Evolutionary conservation across 805 yeast species (phyloP).

Genomic region (Wickerhamiella brachini): DNA sequence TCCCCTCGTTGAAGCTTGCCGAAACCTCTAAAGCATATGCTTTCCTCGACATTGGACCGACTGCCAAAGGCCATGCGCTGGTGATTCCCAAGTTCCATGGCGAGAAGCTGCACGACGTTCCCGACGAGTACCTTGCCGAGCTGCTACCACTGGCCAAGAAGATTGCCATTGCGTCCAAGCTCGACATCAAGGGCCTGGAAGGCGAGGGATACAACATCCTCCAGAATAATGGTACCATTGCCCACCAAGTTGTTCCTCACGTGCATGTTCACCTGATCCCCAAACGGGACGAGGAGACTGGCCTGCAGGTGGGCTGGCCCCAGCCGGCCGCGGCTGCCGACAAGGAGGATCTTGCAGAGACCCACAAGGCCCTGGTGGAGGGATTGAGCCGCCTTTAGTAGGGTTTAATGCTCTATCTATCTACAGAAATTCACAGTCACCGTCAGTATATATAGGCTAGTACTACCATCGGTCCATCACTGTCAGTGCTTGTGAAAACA

Average conservation of each 20-base stretch:
- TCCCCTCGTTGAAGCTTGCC: constrained; percentile 79
- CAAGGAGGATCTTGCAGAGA: constrained; percentile 38
- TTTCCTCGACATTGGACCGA: constrained; percentile 88
- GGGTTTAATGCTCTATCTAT: too few relatives aligned
- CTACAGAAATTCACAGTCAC: too few relatives aligned
- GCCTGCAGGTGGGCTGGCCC: constrained; percentile 93
- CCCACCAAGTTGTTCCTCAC: constrained; percentile 91
- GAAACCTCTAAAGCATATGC: constrained; percentile 74
- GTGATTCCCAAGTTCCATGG: constrained; percentile 92
- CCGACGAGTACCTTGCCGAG: constrained; percentile 82
- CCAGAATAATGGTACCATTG: constrained; percentile 89
- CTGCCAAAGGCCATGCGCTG: constrained; percentile 75
- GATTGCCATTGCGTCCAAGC: constrained; percentile 55
- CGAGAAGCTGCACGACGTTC: constrained; percentile 79
- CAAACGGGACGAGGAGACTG: constrained; percentile 56
- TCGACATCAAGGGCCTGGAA: constrained; percentile 39
- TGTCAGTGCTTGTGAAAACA: too few relatives aligned
- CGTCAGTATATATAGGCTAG: too few relatives aligned
- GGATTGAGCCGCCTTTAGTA: not conserved
- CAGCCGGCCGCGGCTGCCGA: constrained; percentile 64
- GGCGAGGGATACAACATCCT: constrained; percentile 71
- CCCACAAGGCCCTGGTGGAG: constrained; percentile 43
- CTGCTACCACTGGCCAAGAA: constrained; percentile 80
- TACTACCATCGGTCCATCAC: too few relatives aligned
- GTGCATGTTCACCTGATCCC: constrained; percentile 97